phyloP scores from a whole-genome alignment of 371 early-diverging fungal species.

The Lichtheimia hyalospora region DNA sequence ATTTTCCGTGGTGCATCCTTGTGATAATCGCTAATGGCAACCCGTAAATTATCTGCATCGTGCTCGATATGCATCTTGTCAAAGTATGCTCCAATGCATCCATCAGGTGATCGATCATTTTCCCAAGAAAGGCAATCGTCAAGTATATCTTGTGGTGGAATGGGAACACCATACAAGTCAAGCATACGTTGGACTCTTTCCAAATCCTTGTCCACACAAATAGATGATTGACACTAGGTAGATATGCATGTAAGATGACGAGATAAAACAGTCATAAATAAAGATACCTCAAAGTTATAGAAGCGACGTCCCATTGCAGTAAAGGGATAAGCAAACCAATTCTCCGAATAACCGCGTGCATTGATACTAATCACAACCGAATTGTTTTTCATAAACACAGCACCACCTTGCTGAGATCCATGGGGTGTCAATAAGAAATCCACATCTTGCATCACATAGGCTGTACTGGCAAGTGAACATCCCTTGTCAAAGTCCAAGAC shows the following conservation, averaged over 20 bases:
- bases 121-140: constrained; percentile 14
- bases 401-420: constrained; percentile 47
- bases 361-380: constrained; percentile 36
- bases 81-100: constrained; percentile 5
- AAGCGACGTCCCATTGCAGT: constrained; percentile 50
- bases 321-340: constrained; percentile 50
- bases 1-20: constrained; percentile 18
- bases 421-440: constrained; percentile 46
- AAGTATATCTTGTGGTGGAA: constrained; percentile 7
- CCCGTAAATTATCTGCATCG: not conserved
- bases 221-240: constrained; percentile 19
- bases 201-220: constrained; percentile 28
- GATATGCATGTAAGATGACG: not conserved
- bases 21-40: constrained; percentile 6
- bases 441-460: constrained; percentile 39
- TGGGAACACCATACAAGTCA: not conserved
- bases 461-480: constrained; percentile 42
- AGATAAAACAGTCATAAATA: no score
- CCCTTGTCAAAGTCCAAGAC: constrained; percentile 43
- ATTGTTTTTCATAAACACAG: constrained; percentile 47
- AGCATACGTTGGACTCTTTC: constrained; percentile 8
- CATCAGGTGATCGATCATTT: constrained; percentile 2
- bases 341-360: constrained; percentile 35
- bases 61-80: not conserved
- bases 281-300: constrained; percentile 24